Base-by-base conservation (phyloP, 106 monocot species). In the Posidonia australis region DNA sequence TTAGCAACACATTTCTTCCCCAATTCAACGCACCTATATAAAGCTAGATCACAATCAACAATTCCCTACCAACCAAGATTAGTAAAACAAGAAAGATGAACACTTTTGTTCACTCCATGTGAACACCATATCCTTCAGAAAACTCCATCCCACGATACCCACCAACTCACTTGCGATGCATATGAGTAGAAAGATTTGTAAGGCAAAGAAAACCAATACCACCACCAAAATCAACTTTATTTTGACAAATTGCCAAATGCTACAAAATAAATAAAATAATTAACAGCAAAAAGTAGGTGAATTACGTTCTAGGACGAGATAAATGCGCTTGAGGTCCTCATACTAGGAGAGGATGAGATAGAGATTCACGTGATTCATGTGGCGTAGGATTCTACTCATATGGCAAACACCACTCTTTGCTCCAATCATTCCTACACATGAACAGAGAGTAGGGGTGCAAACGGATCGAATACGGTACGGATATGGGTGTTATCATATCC, bases 21-120 rank as follows among this genome's bases (percentile, higher is more conserved):
- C 67, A 96, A 96, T 47, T 96, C 96, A 75, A 96, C 90, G 87
- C 96, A 96, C 66, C 96, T 96, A 71, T 22, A 57, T 10, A 46
- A 72, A 42, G 17, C 1, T 1, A 19, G 1, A 1, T 61, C 17
- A 61, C 12, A 19, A 42, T 30, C 5, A 27, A 42, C 29, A 36
- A 28, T 59, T 10, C 0, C 27, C n/a, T 0, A 9, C 17, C 29
- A 24, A 5, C 10, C 23, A 58, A 29, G 14, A 5, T 28, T 5
- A 19, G 25, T 16, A 28, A 13, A 59, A 28, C 22, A 62, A 13
- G 59, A 55, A 14, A 41, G 4, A 17, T 48, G 54, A 3, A 36
- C 51, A 17, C 19, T 9, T 60, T 9, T 44, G 22, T 27, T 1
- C 7, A 55, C 55, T 5, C 18, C 42, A 11, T 42, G 29, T 42